These are phyloP conservation scores for Cryptococcus sp. DNA, from an alignment of 1,284 basidiomycete species.

Conservation along the genomic window DNA sequence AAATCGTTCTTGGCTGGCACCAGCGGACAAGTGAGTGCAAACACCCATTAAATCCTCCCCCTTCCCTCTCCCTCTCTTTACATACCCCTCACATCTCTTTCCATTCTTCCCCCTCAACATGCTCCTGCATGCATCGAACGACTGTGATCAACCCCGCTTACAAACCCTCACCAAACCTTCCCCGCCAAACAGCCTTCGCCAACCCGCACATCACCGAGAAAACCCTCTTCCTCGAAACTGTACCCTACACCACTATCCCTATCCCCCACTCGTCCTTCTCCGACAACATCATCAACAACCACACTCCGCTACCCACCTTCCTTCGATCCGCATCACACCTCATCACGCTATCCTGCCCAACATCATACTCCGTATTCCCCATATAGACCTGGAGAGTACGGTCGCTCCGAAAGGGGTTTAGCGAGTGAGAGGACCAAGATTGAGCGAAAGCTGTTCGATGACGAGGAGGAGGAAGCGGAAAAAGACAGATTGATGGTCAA, in stretches of 20 bases:
- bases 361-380: conserved; percentile 31
- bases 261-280: conserved; percentile 19
- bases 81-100: neutral
- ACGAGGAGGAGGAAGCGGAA: conserved; percentile 22
- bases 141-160: neutral
- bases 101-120: neutral
- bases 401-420: conserved; percentile 31
- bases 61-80: neutral
- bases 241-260: conserved; percentile 36
- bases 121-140: neutral
- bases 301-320: conserved; percentile 23
- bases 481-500: conserved; percentile 10
- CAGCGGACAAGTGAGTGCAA: neutral
- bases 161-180: neutral
- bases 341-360: conserved; percentile 27
- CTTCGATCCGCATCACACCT: conserved; percentile 23
- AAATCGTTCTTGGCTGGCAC: neutral
- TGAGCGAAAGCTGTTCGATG: conserved; percentile 35
- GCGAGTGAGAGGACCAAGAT: conserved; percentile 35
- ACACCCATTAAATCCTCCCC: neutral
- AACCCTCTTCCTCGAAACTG: conserved; percentile 15
- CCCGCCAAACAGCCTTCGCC: conserved; percentile 12
- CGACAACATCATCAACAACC: conserved; percentile 18
- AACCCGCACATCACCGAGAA: conserved; percentile 22
- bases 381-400: conserved; percentile 40